These are phyloP conservation scores for Didymella pomorum DNA, from an alignment of 2,329 filamentous ascomycete genomes.

Conservation along the genomic window DNA sequence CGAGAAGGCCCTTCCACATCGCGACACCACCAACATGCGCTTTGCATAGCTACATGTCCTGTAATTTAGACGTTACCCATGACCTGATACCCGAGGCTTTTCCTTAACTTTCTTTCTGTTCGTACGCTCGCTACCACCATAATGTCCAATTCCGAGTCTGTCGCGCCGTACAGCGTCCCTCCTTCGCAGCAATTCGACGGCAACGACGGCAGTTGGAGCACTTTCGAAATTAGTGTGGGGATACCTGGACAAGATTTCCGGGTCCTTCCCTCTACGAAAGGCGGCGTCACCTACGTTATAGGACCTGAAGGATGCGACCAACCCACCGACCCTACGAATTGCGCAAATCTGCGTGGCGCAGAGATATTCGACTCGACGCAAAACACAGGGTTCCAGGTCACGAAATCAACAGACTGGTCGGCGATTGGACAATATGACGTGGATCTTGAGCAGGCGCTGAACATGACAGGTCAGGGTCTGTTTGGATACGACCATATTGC, in stretches of 20 bases:
- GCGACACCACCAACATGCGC: constrained; percentile 7
- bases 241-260: constrained; percentile 51
- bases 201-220: constrained; percentile 54
- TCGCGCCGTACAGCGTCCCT: constrained; percentile 44
- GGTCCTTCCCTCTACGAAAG: constrained; percentile 47
- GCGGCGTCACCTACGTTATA: constrained; percentile 42
- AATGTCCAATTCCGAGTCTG: constrained; percentile 29
- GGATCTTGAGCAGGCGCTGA: constrained; percentile 41
- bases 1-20: constrained; percentile 10
- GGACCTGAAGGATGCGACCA: constrained; percentile 47
- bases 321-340: constrained; percentile 39
- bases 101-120: constrained; percentile 7
- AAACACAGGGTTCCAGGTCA: constrained; percentile 44
- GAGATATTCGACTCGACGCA: constrained; percentile 41
- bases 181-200: constrained; percentile 50
- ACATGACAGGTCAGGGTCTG: constrained; percentile 36
- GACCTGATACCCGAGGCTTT: constrained; percentile 7
- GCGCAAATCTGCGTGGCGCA: constrained; percentile 41
- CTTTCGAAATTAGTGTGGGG: constrained; percentile 53
- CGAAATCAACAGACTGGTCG: constrained; percentile 44
- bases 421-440: constrained; percentile 44
- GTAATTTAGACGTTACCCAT: constrained; percentile 3
- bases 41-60: constrained; percentile 3
- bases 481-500: constrained; percentile 46
- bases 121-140: constrained; percentile 21